phyloP scores from a whole-genome alignment of 2,329 filamentous ascomycete species.

The Apiospora aurea region DNA sequence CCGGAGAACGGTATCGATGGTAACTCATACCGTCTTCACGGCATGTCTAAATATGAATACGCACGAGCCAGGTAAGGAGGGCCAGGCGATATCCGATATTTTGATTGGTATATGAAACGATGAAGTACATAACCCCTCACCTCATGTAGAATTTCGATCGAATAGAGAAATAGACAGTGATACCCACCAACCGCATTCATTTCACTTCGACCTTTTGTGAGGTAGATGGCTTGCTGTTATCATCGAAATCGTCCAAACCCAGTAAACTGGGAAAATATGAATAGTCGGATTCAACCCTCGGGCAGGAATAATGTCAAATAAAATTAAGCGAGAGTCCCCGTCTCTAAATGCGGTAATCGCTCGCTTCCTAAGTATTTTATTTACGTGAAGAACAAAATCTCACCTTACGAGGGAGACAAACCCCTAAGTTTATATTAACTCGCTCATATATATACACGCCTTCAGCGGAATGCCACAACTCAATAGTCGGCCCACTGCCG shows the following conservation, averaged over 20 bases:
- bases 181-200: not conserved
- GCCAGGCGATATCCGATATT: not conserved
- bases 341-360: too few species aligned
- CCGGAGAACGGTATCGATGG: not conserved
- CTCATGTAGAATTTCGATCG: not conserved
- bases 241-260: not conserved
- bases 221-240: not conserved
- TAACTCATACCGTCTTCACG: not conserved
- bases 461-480: too few species aligned
- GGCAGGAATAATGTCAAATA: not conserved
- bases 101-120: not conserved
- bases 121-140: not conserved
- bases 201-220: not conserved
- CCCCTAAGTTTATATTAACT: too few species aligned
- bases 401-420: too few species aligned
- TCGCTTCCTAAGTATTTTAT: too few species aligned
- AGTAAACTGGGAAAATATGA: not conserved
- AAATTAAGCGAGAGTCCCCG: not conserved
- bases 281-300: not conserved
- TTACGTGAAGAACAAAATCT: too few species aligned
- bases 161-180: not conserved
- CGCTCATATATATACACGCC: too few species aligned
- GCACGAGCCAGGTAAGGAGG: not conserved
- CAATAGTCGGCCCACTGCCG: too few species aligned
- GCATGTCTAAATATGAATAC: slow-evolving; percentile 7